Conservation (phyloP, 768 basidiomycete species). For the Leccinum longicurvipes region DNA sequence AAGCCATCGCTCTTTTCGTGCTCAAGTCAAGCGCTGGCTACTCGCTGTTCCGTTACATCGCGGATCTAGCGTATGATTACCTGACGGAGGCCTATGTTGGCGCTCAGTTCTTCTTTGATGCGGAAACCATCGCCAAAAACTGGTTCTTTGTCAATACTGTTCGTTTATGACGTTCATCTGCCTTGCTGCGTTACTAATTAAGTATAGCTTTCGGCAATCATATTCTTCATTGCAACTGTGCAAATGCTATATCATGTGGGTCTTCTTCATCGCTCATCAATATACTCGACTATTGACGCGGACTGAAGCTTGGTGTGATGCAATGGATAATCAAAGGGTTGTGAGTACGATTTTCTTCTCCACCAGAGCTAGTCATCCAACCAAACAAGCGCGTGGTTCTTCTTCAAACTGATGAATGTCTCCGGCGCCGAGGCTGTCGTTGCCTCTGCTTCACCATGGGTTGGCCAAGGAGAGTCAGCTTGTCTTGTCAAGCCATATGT, state of each 20-base stretch:
- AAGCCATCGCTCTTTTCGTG: conserved; percentile 84
- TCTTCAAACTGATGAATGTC: conserved; percentile 87
- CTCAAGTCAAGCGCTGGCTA: conserved; percentile 83
- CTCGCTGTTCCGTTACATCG: conserved; percentile 80
- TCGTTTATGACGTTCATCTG: conserved; percentile 21
- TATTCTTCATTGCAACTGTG: conserved; percentile 92
- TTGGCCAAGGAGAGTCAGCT: conserved; percentile 88
- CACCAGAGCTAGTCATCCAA: not conserved
- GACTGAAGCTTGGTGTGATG: conserved; percentile 69
- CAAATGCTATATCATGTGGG: conserved; percentile 81
- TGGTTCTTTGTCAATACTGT: conserved; percentile 88
- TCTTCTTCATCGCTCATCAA: not conserved
- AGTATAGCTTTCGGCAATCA: conserved; percentile 64
- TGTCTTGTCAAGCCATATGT: conserved; percentile 84
- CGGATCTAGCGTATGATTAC: conserved; percentile 77
- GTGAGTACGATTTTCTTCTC: conserved; percentile 36
- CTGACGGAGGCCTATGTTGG: conserved; percentile 65
- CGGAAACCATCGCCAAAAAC: conserved; percentile 56
- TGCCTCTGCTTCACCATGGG: conserved; percentile 89
- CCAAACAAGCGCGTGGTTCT: conserved; percentile 74
- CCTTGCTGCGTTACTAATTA: conserved; percentile 15
- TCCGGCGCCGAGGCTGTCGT: conserved; percentile 96
- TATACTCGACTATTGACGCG: not conserved
- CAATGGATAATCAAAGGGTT: conserved; percentile 90
- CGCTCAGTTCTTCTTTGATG: conserved; percentile 80